Conservation (phyloP, 352 stramenopile genomes). For the Pythium rishiriense region DNA sequence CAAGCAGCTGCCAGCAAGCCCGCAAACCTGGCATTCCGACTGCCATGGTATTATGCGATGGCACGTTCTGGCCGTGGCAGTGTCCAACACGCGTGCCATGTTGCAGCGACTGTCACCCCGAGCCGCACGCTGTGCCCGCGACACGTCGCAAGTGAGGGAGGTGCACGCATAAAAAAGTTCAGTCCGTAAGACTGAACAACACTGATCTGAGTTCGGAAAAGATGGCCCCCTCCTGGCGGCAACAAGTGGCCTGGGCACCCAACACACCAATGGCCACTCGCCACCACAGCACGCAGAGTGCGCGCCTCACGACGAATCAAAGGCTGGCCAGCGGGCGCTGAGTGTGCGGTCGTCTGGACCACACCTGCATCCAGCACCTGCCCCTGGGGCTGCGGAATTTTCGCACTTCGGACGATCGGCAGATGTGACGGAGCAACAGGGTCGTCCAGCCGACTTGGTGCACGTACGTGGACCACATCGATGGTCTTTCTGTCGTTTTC, state of each 20-base stretch:
- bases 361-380: not conserved
- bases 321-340: not conserved
- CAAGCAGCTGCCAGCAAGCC: too few species aligned
- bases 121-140: too few species aligned
- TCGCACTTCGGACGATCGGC: not conserved
- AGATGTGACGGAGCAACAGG: slow-evolving; percentile 15
- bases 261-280: not conserved
- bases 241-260: not conserved
- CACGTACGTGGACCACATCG: slow-evolving; percentile 14
- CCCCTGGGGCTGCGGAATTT: slow-evolving; percentile 2
- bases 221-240: not conserved
- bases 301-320: not conserved
- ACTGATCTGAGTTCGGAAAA: slow-evolving; percentile 1
- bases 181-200: not conserved
- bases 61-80: slow-evolving; percentile 1
- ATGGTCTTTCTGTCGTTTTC: not conserved
- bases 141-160: too few species aligned
- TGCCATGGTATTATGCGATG: too few species aligned
- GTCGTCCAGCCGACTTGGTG: slow-evolving; percentile 4
- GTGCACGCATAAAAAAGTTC: not conserved
- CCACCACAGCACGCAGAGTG: not conserved
- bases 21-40: too few species aligned
- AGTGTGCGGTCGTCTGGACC: not conserved
- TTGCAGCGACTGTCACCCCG: too few species aligned
- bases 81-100: not conserved